These are phyloP conservation scores for Neurospora sp. DNA, from an alignment of 495 filamentous ascomycete genomes.

Conservation along the genomic window DNA sequence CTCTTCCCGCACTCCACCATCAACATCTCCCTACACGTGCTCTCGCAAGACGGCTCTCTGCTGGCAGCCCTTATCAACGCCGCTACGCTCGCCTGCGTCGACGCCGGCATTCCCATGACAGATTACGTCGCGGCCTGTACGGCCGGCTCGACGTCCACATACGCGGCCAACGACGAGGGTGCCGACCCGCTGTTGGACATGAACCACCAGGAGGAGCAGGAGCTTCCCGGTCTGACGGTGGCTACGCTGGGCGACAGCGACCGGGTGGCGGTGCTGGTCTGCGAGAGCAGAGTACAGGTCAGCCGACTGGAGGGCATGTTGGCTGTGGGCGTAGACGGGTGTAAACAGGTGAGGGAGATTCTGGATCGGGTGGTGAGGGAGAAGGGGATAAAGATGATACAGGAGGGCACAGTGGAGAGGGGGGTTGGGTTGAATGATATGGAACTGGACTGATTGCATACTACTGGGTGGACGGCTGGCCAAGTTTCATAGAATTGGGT, in stretches of 20 bases:
- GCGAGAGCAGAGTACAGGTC: constrained; percentile 75
- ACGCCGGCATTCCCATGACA: constrained; percentile 89
- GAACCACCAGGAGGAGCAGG: constrained; percentile 76
- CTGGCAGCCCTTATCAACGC: constrained; percentile 88
- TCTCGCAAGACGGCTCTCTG: constrained; percentile 84
- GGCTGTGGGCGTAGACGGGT: constrained; percentile 84
- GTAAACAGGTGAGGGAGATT: constrained; percentile 71
- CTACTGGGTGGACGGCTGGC: background rate
- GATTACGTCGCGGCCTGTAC: constrained; percentile 87
- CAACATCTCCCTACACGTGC: constrained; percentile 67
- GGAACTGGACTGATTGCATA: constrained; percentile 29
- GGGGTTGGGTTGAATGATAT: constrained; percentile 31
- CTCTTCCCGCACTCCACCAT: constrained; percentile 87
- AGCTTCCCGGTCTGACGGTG: constrained; percentile 80
- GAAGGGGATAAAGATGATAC: constrained; percentile 54
- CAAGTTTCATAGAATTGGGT: background rate
- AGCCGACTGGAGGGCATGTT: constrained; percentile 81
- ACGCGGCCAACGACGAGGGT: constrained; percentile 50
- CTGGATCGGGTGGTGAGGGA: constrained; percentile 58
- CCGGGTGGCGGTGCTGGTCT: constrained; percentile 65
- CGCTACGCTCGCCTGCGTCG: constrained; percentile 81
- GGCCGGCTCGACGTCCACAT: constrained; percentile 62
- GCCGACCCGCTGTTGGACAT: constrained; percentile 85
- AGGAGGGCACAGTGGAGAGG: constrained; percentile 42
- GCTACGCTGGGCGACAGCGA: constrained; percentile 64